These are phyloP conservation scores for Talaromyces sp. DNA, from an alignment of 2,329 filamentous ascomycete genomes.

Conservation along the genomic window DNA sequence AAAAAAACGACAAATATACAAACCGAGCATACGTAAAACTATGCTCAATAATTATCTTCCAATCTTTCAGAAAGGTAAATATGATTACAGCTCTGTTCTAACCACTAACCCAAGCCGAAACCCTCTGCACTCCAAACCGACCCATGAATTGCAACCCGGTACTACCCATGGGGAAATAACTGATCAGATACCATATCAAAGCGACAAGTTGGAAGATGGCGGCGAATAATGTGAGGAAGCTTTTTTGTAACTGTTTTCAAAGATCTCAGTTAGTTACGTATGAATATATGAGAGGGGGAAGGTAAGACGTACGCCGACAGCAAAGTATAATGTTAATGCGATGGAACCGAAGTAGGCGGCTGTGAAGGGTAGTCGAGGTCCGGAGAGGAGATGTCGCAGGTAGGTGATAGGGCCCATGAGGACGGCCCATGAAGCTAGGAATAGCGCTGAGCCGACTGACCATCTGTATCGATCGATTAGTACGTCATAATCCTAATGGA, in stretches of 20 bases:
- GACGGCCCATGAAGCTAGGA: constrained; percentile 86
- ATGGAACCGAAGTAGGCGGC: constrained; percentile 94
- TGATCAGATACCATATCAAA: constrained; percentile 87
- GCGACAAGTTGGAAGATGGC: constrained; percentile 77
- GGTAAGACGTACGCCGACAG: constrained; percentile 73
- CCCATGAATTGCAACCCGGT: constrained; percentile 81
- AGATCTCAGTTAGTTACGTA: too few relatives aligned
- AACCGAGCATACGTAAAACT: background rate
- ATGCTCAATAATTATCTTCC: too few relatives aligned
- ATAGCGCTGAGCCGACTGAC: constrained; percentile 86
- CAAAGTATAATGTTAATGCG: constrained; percentile 81
- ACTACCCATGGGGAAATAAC: constrained; percentile 96
- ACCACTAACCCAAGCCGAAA: constrained; percentile 81
- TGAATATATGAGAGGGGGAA: constrained; percentile 15
- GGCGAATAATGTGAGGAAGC: constrained; percentile 77
- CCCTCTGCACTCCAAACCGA: constrained; percentile 75
- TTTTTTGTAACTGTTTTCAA: constrained; percentile 78
- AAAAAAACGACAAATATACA: too few relatives aligned
- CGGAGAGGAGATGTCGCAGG: constrained; percentile 75
- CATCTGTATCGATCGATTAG: constrained; percentile 51
- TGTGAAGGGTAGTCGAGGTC: constrained; percentile 82
- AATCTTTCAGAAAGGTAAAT: too few relatives aligned
- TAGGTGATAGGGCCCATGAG: constrained; percentile 89
- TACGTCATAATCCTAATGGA: background rate
- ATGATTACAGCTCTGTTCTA: constrained; percentile 32